phyloP scores from a whole-genome alignment of 805 yeast species.

The Saccharomycopsis selenospora region DNA sequence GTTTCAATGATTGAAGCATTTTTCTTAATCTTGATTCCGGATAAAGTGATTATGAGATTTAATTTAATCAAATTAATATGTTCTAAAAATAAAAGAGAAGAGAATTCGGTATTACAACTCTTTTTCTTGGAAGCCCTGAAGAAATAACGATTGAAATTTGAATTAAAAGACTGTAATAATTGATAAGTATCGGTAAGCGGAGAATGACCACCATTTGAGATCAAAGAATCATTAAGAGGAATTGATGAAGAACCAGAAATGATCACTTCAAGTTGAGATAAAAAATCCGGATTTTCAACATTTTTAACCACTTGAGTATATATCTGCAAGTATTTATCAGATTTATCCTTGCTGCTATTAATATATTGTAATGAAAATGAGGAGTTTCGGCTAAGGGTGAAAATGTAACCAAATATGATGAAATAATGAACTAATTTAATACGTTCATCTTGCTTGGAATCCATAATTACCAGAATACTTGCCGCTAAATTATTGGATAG shows the following conservation, averaged over 20 bases:
- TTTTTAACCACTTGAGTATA: slow-evolving; percentile 2
- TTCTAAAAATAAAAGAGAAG: slow-evolving; percentile 16
- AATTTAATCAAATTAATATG: slow-evolving; percentile 14
- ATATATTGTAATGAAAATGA: background rate
- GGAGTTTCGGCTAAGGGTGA: slow-evolving; percentile 11
- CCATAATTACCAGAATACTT: background rate
- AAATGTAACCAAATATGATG: slow-evolving; percentile 14
- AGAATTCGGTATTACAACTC: slow-evolving; percentile 15
- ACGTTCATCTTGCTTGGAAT: background rate
- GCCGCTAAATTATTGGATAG: background rate
- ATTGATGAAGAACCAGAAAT: slow-evolving; percentile 13
- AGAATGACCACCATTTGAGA: background rate
- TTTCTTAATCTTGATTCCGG: slow-evolving; percentile 9
- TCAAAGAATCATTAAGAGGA: slow-evolving; percentile 12
- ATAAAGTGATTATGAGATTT: slow-evolving; percentile 10
- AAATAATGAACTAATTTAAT: slow-evolving; percentile 10
- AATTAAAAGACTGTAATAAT: slow-evolving; percentile 9
- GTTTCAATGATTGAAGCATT: slow-evolving; percentile 14
- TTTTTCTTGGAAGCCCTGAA: background rate
- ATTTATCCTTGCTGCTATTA: background rate
- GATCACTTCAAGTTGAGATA: slow-evolving; percentile 10
- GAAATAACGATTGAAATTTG: slow-evolving; percentile 3
- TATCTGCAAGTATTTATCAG: background rate
- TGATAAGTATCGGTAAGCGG: slow-evolving; percentile 4
- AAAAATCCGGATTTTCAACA: slow-evolving; percentile 7